Conservation (phyloP, 768 basidiomycete genomes). For the Trametes sanguinea region DNA sequence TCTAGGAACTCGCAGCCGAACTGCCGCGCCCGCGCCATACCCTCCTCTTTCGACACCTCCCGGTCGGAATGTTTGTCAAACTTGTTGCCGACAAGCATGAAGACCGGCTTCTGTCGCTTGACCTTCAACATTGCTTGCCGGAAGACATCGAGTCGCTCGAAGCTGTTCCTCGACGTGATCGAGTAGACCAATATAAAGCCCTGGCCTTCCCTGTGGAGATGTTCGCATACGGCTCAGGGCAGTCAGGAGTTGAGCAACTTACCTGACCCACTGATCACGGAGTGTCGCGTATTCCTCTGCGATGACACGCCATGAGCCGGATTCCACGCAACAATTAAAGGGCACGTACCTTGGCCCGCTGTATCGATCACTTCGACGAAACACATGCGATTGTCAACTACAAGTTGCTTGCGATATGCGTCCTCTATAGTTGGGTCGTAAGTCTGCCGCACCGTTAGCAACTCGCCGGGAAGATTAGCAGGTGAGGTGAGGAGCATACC, state of each 20-base stretch:
- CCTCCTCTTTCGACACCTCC: constrained; percentile 91
- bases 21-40: constrained; percentile 72
- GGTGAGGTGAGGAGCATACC: constrained; percentile 7
- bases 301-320: constrained; percentile 25
- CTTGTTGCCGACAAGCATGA: constrained; percentile 97
- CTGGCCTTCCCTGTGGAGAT: constrained; percentile 77
- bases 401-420: constrained; percentile 92
- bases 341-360: constrained; percentile 85
- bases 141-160: constrained; percentile 87
- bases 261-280: constrained; percentile 98
- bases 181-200: constrained; percentile 98
- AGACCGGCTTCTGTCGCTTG: constrained; percentile 81
- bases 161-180: constrained; percentile 91
- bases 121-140: constrained; percentile 88
- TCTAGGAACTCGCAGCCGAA: constrained; percentile 95
- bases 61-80: constrained; percentile 89
- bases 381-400: constrained; percentile 94
- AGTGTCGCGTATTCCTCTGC: constrained; percentile 96
- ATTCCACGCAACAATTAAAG: neutral
- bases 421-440: constrained; percentile 99
- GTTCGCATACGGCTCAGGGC: constrained; percentile 10
- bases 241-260: constrained; percentile 35
- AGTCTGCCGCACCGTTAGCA: constrained; percentile 51
- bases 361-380: constrained; percentile 97
- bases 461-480: constrained; percentile 5